Percentiles rank a stretch among this genome's conserved stretches.
phyloP scores from a whole-genome alignment of 163 green algal genomes.

The Chlamydomonas reinhardtii region DNA sequence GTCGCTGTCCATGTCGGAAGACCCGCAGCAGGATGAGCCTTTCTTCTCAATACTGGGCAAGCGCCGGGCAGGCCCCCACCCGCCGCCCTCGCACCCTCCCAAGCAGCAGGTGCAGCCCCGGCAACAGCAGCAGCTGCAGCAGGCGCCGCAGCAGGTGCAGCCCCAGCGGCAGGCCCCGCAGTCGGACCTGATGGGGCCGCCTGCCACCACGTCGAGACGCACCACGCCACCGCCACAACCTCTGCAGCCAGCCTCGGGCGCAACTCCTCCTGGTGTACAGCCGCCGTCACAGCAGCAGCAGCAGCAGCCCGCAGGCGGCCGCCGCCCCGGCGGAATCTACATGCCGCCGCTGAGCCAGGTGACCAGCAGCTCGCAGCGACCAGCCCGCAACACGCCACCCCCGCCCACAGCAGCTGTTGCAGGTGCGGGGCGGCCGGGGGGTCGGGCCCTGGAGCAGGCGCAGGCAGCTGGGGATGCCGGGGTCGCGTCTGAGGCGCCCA shows the following conservation, averaged over 20 bases:
- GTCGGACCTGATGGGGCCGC: too few species aligned
- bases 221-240: too few species aligned
- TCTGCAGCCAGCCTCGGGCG: too few species aligned
- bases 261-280: too few species aligned
- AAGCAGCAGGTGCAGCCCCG: too few species aligned
- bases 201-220: too few species aligned
- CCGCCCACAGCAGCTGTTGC: neutral
- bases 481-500: neutral
- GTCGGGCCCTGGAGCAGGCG: neutral
- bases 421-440: neutral
- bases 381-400: neutral
- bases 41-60: conserved; percentile 36
- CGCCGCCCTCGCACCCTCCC: neutral
- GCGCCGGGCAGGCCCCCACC: neutral
- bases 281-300: neutral
- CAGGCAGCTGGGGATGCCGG: neutral
- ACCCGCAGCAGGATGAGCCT: neutral
- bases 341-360: conserved; percentile 30
- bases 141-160: neutral
- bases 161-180: neutral
- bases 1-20: neutral
- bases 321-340: conserved; percentile 2
- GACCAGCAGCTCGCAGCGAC: neutral
- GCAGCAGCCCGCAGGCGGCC: neutral
- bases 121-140: too few species aligned